phyloP scores from a whole-genome alignment of 352 stramenopile species.

The Plasmopara muralis region DNA sequence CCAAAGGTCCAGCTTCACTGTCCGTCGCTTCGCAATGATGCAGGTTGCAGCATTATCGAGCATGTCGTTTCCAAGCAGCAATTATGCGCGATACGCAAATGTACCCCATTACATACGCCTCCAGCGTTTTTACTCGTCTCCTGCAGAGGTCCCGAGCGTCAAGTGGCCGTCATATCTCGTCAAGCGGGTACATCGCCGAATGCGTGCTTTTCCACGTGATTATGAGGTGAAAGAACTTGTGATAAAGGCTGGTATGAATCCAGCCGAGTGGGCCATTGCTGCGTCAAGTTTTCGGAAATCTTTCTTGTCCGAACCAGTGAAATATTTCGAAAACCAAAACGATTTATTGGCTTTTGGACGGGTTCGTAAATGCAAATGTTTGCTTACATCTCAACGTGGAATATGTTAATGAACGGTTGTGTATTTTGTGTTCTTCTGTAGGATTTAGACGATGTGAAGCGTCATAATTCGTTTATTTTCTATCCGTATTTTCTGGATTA shows the following conservation, averaged over 20 bases:
- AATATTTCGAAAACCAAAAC: slow-evolving; percentile 49
- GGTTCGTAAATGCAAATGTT: slow-evolving; percentile 1
- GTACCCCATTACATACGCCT: slow-evolving; percentile 2
- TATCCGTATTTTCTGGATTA: slow-evolving; percentile 74
- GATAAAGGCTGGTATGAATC: slow-evolving; percentile 59
- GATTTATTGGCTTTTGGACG: slow-evolving; percentile 51
- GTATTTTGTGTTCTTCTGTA: slow-evolving; percentile 1
- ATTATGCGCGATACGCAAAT: not conserved
- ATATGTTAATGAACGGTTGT: slow-evolving; percentile 3
- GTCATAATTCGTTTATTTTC: slow-evolving; percentile 59
- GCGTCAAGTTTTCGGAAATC: slow-evolving; percentile 54
- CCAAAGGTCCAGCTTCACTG: too few relatives aligned
- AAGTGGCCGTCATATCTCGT: slow-evolving; percentile 35
- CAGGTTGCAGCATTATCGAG: not conserved
- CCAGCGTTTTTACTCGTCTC: slow-evolving; percentile 4
- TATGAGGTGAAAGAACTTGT: slow-evolving; percentile 61
- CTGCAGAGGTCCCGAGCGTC: not conserved
- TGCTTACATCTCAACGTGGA: not conserved
- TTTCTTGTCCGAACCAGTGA: slow-evolving; percentile 43
- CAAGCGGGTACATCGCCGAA: slow-evolving; percentile 35
- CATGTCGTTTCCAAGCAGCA: not conserved
- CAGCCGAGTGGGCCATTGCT: slow-evolving; percentile 49
- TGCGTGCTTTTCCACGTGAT: slow-evolving; percentile 61
- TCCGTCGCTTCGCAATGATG: too few relatives aligned
- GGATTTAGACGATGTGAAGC: slow-evolving; percentile 44